Conservation (phyloP, 805 yeast genomes). For the Yarrowia porcina region DNA sequence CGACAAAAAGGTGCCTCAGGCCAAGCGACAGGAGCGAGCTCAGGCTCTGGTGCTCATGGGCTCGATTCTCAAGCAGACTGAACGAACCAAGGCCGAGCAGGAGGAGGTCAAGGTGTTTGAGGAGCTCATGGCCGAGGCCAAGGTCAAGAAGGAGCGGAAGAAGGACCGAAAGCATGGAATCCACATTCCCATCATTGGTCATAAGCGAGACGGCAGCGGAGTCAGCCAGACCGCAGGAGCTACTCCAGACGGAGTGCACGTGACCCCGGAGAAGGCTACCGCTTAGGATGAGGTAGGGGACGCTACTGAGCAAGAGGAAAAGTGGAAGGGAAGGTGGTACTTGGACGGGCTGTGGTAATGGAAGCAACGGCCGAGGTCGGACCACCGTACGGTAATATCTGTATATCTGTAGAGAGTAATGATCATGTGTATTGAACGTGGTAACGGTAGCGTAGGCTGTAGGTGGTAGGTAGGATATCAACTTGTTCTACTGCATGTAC, state of each 20-base stretch:
- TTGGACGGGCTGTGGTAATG: neutral
- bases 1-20: conserved; percentile 60
- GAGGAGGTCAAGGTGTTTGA: conserved; percentile 89
- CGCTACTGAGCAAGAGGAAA: neutral
- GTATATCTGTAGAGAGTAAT: too few relatives aligned
- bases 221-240: neutral
- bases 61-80: conserved; percentile 57
- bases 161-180: conserved; percentile 13
- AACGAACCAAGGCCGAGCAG: conserved; percentile 81
- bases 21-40: conserved; percentile 70
- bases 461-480: too few relatives aligned
- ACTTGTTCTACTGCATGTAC: too few relatives aligned
- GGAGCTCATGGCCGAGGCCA: conserved; percentile 85
- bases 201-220: conserved; percentile 1
- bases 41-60: conserved; percentile 75
- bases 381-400: too few relatives aligned
- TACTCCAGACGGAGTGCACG: neutral
- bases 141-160: conserved; percentile 45
- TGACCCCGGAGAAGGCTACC: conserved; percentile 6
- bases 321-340: neutral
- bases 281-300: conserved; percentile 13
- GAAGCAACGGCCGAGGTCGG: too few relatives aligned
- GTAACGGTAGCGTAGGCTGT: too few relatives aligned
- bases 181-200: conserved; percentile 4
- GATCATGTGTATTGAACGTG: too few relatives aligned